These are phyloP conservation scores for Dictyostelium intermedium DNA, from an alignment of 78 protist species.

Conservation along the genomic window DNA sequence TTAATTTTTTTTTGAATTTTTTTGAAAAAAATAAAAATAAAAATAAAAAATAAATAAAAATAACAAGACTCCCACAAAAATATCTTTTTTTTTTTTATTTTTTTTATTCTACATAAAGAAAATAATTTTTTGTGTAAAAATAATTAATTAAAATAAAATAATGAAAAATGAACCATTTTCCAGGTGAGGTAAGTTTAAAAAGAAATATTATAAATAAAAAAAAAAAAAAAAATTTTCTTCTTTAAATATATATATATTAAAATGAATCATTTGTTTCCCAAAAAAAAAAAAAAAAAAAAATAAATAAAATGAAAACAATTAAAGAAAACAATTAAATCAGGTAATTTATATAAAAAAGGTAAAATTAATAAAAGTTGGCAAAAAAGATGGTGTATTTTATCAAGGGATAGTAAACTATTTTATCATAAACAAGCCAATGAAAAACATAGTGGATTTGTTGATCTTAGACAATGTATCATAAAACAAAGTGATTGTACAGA, in stretches of 20 bases:
- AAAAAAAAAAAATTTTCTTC: too few relatives aligned
- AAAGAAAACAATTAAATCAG: slow-evolving; percentile 41
- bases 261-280: too few relatives aligned
- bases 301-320: background rate
- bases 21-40: background rate
- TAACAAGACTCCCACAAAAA: background rate
- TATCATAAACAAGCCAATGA: slow-evolving; percentile 54
- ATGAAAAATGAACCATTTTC: background rate
- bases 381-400: slow-evolving; percentile 55
- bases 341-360: slow-evolving; percentile 58
- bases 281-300: too few relatives aligned
- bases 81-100: background rate
- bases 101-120: background rate
- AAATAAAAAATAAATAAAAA: background rate
- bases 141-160: background rate
- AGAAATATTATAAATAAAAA: too few relatives aligned
- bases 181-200: background rate
- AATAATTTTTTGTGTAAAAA: background rate
- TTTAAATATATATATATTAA: too few relatives aligned
- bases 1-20: background rate
- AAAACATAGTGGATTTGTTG: slow-evolving; percentile 17
- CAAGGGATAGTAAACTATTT: slow-evolving; percentile 18
- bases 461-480: slow-evolving; percentile 29
- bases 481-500: background rate
- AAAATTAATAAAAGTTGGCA: slow-evolving; percentile 65